A percentile compares a stretch with the other conserved stretches of the same genome.
phyloP scores from a whole-genome alignment of 2,329 filamentous ascomycete genomes.

The Fusarium tupiense region DNA sequence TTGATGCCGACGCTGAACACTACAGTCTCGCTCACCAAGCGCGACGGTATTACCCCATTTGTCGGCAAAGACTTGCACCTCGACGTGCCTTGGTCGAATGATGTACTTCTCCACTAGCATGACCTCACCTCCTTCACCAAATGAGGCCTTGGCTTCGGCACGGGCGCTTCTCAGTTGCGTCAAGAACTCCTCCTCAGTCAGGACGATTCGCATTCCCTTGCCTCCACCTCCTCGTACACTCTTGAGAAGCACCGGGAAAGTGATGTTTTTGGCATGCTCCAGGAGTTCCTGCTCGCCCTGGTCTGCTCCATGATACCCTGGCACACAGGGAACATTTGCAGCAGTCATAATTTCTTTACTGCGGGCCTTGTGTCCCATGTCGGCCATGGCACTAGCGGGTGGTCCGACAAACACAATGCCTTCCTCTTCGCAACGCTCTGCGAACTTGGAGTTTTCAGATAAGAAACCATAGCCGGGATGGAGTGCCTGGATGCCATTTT shows the following conservation, averaged over 20 bases:
- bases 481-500: conserved; percentile 87
- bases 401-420: conserved; percentile 96
- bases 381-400: conserved; percentile 80
- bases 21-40: conserved; percentile 90
- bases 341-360: conserved; percentile 97
- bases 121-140: conserved; percentile 81
- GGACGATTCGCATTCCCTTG: conserved; percentile 84
- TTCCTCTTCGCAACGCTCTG: conserved; percentile 85
- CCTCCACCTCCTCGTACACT: conserved; percentile 83
- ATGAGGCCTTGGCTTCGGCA: conserved; percentile 79
- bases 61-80: conserved; percentile 92
- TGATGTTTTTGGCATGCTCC: conserved; percentile 75
- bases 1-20: conserved; percentile 85
- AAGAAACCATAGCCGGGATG: conserved; percentile 97
- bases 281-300: conserved; percentile 73
- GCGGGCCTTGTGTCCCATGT: conserved; percentile 93
- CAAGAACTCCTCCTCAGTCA: conserved; percentile 73
- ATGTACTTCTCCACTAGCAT: conserved; percentile 89
- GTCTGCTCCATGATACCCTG: conserved; percentile 90
- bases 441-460: conserved; percentile 93
- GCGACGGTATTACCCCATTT: conserved; percentile 80
- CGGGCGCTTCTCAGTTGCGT: conserved; percentile 77
- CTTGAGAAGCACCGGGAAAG: conserved; percentile 79
- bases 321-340: conserved; percentile 95
- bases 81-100: conserved; percentile 81